These are phyloP conservation scores for Akanthomyces uredinophilus DNA, from an alignment of 2,329 filamentous ascomycete genomes.

Conservation along the genomic window DNA sequence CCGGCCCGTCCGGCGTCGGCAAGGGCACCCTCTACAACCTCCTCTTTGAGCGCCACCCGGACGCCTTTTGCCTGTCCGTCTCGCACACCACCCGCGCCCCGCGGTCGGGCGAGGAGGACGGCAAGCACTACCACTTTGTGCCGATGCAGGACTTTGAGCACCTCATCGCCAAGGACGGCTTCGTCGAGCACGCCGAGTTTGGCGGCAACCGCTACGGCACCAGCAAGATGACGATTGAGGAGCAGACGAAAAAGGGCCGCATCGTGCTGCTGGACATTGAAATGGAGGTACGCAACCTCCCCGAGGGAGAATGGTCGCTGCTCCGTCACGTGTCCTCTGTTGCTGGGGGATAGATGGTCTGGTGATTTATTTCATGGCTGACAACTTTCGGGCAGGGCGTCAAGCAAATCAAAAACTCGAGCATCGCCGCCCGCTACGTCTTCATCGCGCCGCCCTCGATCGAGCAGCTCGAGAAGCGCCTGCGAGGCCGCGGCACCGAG, in stretches of 20 bases:
- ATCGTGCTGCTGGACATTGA: constrained; percentile 91
- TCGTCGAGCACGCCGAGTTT: constrained; percentile 84
- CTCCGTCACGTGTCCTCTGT: too few species aligned
- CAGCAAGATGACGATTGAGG: constrained; percentile 70
- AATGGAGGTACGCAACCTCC: constrained; percentile 66
- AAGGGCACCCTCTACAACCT: constrained; percentile 75
- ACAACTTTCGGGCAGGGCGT: constrained; percentile 50
- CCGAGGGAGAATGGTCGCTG: neutral
- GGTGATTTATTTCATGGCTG: too few species aligned
- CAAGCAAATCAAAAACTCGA: constrained; percentile 80
- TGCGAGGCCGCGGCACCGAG: constrained; percentile 74
- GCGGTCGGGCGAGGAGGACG: constrained; percentile 68
- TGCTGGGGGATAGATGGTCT: too few species aligned
- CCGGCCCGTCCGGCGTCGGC: constrained; percentile 72
- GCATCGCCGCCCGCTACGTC: constrained; percentile 71
- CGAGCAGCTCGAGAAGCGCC: constrained; percentile 66
- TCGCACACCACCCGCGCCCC: constrained; percentile 78
- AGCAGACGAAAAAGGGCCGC: constrained; percentile 63
- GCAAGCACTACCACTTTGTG: constrained; percentile 77
- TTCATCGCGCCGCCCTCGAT: constrained; percentile 79
- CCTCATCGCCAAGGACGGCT: constrained; percentile 63
- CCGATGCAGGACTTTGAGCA: constrained; percentile 60
- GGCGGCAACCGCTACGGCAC: constrained; percentile 85
- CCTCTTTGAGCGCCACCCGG: constrained; percentile 55
- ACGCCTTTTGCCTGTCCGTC: constrained; percentile 51